A percentile compares a stretch with the other conserved stretches of the same genome.
These are phyloP conservation scores for Nemania sp. DNA, from an alignment of 2,329 filamentous ascomycete species.

Conservation along the genomic window DNA sequence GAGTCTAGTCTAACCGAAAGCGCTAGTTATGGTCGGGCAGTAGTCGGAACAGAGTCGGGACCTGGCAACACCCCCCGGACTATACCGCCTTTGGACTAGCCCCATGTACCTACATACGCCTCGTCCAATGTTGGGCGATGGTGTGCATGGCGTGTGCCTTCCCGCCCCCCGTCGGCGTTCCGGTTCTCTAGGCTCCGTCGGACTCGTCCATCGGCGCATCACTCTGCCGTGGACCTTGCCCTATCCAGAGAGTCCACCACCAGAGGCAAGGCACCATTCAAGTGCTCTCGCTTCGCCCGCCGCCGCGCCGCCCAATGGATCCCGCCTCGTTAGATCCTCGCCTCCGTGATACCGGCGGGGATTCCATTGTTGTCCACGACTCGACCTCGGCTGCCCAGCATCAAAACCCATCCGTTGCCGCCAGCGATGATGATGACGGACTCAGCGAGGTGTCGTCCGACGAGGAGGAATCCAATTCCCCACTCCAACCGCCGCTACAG, in stretches of 20 bases:
- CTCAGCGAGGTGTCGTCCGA: neutral
- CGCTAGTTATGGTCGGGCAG: too few species aligned
- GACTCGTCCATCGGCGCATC: slow-evolving; percentile 30
- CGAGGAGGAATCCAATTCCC: neutral
- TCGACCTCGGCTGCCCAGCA: slow-evolving; percentile 1
- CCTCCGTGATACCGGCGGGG: slow-evolving; percentile 45
- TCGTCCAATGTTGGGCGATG: neutral
- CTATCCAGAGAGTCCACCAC: slow-evolving; percentile 16
- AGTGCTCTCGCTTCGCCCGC: slow-evolving; percentile 13
- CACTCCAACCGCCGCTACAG: neutral
- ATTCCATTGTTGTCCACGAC: slow-evolving; percentile 45
- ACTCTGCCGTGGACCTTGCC: slow-evolving; percentile 33
- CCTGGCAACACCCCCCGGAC: too few species aligned
- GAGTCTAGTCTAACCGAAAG: too few species aligned
- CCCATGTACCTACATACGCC: too few species aligned
- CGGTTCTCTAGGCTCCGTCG: slow-evolving; percentile 36
- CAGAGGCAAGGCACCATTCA: slow-evolving; percentile 17
- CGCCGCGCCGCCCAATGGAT: slow-evolving; percentile 43
- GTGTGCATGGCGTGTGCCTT: neutral
- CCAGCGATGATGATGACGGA: neutral
- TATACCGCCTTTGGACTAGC: too few species aligned
- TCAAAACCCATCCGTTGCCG: neutral
- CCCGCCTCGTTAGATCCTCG: slow-evolving; percentile 48
- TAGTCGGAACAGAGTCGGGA: too few species aligned
- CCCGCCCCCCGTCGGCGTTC: slow-evolving; percentile 32